Percentiles rank a stretch among this genome's conserved stretches.
Evolutionary conservation across 169 alveolate genomes (phyloP).

Genomic region (Eimeria maxima): DNA sequence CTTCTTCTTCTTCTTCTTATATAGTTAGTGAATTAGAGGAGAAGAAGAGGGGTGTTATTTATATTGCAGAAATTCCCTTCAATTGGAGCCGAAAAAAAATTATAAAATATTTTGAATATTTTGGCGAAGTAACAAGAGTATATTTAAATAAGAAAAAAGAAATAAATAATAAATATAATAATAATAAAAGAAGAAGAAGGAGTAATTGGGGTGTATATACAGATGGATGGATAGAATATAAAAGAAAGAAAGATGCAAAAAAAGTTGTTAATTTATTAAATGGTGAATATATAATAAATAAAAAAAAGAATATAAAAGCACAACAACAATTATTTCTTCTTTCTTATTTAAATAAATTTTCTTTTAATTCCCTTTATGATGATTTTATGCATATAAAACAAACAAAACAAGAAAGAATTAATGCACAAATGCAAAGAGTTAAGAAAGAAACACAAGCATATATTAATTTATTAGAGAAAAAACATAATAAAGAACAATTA

Average conservation of each 20-base stretch:
- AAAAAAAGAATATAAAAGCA: background rate
- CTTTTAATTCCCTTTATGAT: background rate
- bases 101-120: conserved; percentile 1
- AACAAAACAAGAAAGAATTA: background rate
- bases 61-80: background rate
- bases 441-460: conserved; percentile 17
- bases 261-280: background rate
- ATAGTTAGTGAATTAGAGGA: too few species aligned
- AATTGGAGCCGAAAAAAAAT: background rate
- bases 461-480: conserved; percentile 5
- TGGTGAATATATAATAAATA: background rate
- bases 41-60: conserved; percentile 36
- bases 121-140: conserved; percentile 34
- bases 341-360: background rate
- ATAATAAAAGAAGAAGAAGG: background rate
- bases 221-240: conserved; percentile 46
- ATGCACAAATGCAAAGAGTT: conserved; percentile 27
- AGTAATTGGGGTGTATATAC: background rate
- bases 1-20: too few species aligned
- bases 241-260: conserved; percentile 17
- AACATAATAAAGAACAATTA: conserved; percentile 1
- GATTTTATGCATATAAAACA: conserved; percentile 7
- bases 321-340: background rate
- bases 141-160: background rate
- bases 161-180: too few species aligned